Evolutionary conservation across 1,284 basidiomycete species (phyloP).

Genomic region (Ustilago loliicola): DNA sequence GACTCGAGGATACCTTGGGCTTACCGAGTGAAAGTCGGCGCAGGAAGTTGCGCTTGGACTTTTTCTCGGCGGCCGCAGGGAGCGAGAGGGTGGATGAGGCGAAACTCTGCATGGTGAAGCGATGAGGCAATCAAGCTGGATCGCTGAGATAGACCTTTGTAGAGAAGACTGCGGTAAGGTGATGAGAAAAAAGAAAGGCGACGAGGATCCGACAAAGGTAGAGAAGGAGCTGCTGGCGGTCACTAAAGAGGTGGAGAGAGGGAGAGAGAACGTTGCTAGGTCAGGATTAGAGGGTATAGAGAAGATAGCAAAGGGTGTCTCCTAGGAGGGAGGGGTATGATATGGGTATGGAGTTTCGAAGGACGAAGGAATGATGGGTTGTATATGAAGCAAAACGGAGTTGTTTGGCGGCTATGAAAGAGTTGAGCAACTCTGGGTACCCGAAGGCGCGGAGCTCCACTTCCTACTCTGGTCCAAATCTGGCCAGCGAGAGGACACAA

Average conservation of each 20-base stretch:
- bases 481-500: background rate
- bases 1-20: conserved; percentile 6
- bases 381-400: conserved; percentile 20
- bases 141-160: background rate
- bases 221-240: background rate
- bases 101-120: conserved; percentile 24
- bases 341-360: background rate
- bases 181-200: background rate
- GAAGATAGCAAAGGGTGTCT: background rate
- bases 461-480: background rate
- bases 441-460: background rate
- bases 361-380: background rate
- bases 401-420: background rate
- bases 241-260: background rate
- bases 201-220: background rate
- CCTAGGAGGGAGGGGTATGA: background rate
- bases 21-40: conserved; percentile 28
- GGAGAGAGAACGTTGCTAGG: background rate
- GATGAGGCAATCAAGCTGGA: background rate
- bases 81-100: conserved; percentile 21
- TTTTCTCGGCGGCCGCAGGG: conserved; percentile 9
- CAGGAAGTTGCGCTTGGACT: conserved; percentile 19
- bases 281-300: conserved; percentile 6
- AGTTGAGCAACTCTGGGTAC: no score
- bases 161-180: background rate